A percentile compares a stretch with the other conserved stretches of the same genome.
Conservation (phyloP, 2,329 filamentous ascomycete genomes). For the Sordariomycetes sp. region DNA sequence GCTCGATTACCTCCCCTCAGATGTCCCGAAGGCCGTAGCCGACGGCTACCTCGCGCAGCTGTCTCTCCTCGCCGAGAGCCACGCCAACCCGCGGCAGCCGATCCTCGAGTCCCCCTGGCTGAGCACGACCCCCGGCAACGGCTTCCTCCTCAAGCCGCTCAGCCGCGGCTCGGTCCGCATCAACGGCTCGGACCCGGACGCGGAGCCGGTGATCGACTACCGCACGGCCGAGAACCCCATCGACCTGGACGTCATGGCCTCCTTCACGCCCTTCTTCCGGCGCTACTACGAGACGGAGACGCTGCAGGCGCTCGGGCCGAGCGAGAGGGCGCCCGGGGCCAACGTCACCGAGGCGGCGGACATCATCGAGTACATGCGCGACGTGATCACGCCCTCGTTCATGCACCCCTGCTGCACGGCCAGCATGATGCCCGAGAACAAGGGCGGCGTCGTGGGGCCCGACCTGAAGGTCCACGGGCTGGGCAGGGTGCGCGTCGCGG, state of each 20-base stretch:
- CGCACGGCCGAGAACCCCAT: slow-evolving; percentile 22
- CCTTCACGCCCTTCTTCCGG: slow-evolving; percentile 18
- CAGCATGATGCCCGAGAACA: slow-evolving; percentile 29
- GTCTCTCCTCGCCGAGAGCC: slow-evolving; percentile 13
- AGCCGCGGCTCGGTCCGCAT: slow-evolving; percentile 21
- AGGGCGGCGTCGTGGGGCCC: slow-evolving; percentile 23
- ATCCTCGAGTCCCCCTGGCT: slow-evolving; percentile 19
- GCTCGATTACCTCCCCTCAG: slow-evolving; percentile 10
- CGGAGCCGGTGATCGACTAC: slow-evolving; percentile 20
- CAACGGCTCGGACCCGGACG: slow-evolving; percentile 12
- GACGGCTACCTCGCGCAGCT: slow-evolving; percentile 16
- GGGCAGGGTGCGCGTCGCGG: slow-evolving; percentile 18
- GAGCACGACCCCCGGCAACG: slow-evolving; percentile 9
- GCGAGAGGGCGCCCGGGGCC: slow-evolving; percentile 17
- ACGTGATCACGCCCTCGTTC: slow-evolving; percentile 20
- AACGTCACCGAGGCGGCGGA: slow-evolving; percentile 10
- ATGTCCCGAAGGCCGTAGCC: slow-evolving; percentile 10
- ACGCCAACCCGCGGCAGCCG: slow-evolving; percentile 16
- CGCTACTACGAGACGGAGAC: slow-evolving; percentile 10
- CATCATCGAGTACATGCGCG: slow-evolving; percentile 11
- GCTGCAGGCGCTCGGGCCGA: not conserved
- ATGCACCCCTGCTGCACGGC: slow-evolving; percentile 30
- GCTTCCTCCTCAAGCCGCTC: slow-evolving; percentile 20
- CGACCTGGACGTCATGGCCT: slow-evolving; percentile 21
- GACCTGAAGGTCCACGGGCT: slow-evolving; percentile 22